phyloP scores from a whole-genome alignment of 164 flowering plant genomes.

The grape (Vitis vinifera) region ASM3070453v1 NC_081810.1:3682501-3683000 shows the following conservation, averaged over 20 bases:
- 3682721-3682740: background rate
- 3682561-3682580: too few relatives aligned
- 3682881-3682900: too few relatives aligned
- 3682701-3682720: too few relatives aligned
- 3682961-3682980: slow-evolving; percentile 94
- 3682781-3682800: too few relatives aligned
- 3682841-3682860: background rate
- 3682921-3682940: slow-evolving; percentile 78
- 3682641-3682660: too few relatives aligned
- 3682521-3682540: background rate
- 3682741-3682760: background rate
- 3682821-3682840: background rate
- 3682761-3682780: background rate
- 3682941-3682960: slow-evolving; percentile 95
- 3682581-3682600: too few relatives aligned
- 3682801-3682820: background rate
- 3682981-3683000: slow-evolving; percentile 92
- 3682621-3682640: too few relatives aligned
- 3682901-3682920: background rate
- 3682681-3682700: too few relatives aligned
- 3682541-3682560: background rate
- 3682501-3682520: background rate
- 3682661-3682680: too few relatives aligned
- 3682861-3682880: background rate
- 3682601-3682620: too few relatives aligned